These are phyloP conservation scores for Closterium sp. DNA, from an alignment of 139 green algal genomes.

Conservation along the genomic window DNA sequence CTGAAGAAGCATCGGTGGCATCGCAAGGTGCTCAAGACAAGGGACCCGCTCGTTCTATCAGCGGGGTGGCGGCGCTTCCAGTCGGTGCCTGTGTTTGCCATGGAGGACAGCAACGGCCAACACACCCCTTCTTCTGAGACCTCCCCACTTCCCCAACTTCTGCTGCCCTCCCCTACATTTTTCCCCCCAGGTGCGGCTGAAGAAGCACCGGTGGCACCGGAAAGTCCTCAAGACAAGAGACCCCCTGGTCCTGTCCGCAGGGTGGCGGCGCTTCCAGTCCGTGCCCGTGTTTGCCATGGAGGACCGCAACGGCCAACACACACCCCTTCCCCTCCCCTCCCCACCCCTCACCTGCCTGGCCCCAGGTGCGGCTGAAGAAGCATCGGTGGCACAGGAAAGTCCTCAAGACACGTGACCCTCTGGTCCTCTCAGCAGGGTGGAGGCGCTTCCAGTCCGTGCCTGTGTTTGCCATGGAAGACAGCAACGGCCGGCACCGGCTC, in stretches of 20 bases:
- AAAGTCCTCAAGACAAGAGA: no score
- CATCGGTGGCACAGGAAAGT: no score
- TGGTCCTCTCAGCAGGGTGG: constrained; percentile 86
- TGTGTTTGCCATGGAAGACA: constrained; percentile 84
- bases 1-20: constrained; percentile 79
- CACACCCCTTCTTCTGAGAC: no score
- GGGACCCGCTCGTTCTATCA: constrained; percentile 91
- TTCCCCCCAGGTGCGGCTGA: not conserved
- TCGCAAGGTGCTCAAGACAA: constrained; percentile 81
- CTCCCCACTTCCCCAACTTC: not conserved
- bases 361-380: no score
- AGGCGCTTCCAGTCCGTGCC: constrained; percentile 89
- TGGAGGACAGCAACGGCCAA: no score
- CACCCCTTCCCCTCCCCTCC: not conserved
- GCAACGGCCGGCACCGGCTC: constrained; percentile 79
- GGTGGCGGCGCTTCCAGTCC: constrained; percentile 93
- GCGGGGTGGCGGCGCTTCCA: constrained; percentile 94
- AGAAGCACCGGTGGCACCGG: no score
- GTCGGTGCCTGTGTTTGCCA: constrained; percentile 76
- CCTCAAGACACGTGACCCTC: no score
- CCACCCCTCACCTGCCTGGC: not conserved
- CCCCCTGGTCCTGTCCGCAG: constrained; percentile 17
- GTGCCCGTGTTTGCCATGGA: constrained; percentile 63
- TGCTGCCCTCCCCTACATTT: not conserved
- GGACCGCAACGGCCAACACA: constrained; percentile 73